A percentile compares a stretch with the other conserved stretches of the same genome.
These are phyloP conservation scores for Phalaenopsis hybrid DNA, from an alignment of 116 monocot species.

Conservation along the genomic window DNA sequence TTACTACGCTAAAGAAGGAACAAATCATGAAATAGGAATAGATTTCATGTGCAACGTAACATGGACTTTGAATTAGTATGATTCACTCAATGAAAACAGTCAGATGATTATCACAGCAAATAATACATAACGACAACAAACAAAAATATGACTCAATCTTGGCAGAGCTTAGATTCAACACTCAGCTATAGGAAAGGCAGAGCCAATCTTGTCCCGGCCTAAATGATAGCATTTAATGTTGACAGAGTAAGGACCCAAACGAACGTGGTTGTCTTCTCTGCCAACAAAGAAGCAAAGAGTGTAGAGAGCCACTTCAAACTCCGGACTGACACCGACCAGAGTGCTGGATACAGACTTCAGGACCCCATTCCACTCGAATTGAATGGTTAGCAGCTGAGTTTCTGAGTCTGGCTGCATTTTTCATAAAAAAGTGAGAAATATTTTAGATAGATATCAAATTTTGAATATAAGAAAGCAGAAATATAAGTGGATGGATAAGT, in stretches of 20 bases:
- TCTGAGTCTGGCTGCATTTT: slow-evolving; percentile 78
- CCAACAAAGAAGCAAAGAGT: slow-evolving; percentile 80
- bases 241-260: slow-evolving; percentile 76
- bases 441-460: background rate
- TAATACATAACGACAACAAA: no score
- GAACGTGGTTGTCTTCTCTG: slow-evolving; percentile 62
- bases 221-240: slow-evolving; percentile 87
- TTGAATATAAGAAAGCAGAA: background rate
- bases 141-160: background rate
- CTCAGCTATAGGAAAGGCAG: slow-evolving; percentile 70
- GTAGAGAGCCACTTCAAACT: slow-evolving; percentile 91
- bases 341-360: slow-evolving; percentile 84
- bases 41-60: background rate
- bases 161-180: slow-evolving; percentile 11
- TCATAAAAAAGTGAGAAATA: no score
- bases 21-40: background rate
- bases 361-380: slow-evolving; percentile 95
- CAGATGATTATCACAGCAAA: no score
- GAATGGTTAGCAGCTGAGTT: slow-evolving; percentile 87
- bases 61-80: background rate
- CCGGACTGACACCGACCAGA: slow-evolving; percentile 85
- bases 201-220: slow-evolving; percentile 62
- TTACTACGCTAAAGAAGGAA: background rate
- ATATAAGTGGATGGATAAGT: background rate
- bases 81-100: background rate